Evolutionary conservation across 2,329 filamentous ascomycete species (phyloP).

Genomic region (Ascochyta clinopodiicola): DNA sequence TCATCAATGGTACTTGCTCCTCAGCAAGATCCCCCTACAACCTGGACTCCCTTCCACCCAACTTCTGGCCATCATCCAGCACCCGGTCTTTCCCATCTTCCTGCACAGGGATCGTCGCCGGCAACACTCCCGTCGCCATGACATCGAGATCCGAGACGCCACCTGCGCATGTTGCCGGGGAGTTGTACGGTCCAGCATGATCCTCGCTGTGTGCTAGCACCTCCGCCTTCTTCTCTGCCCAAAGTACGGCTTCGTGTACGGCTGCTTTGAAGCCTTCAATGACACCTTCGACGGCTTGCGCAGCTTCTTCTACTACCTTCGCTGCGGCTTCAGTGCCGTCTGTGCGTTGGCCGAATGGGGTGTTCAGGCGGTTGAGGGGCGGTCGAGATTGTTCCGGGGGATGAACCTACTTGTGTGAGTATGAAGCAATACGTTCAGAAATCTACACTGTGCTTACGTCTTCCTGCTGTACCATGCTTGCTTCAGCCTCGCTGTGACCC

Average conservation of each 20-base stretch:
- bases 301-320: constrained; percentile 26
- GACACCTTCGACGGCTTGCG: constrained; percentile 20
- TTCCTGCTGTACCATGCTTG: background rate
- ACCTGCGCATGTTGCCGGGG: constrained; percentile 39
- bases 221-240: constrained; percentile 38
- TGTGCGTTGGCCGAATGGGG: constrained; percentile 12
- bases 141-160: constrained; percentile 40
- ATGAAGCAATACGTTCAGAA: background rate
- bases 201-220: constrained; percentile 29
- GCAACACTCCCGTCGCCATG: constrained; percentile 39
- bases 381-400: background rate
- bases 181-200: constrained; percentile 41
- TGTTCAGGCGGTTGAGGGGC: constrained; percentile 1
- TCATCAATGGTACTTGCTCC: background rate
- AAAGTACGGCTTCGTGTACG: constrained; percentile 30
- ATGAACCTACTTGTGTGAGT: background rate
- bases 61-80: background rate
- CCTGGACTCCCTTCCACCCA: background rate
- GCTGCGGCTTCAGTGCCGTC: constrained; percentile 22
- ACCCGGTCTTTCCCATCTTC: constrained; percentile 19
- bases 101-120: constrained; percentile 27
- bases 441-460: background rate
- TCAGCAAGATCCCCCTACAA: background rate
- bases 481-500: background rate
- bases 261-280: constrained; percentile 27